Evolutionary conservation across 495 filamentous ascomycete species (phyloP).

Genomic region (Aspergillus carlsbadensis): DNA sequence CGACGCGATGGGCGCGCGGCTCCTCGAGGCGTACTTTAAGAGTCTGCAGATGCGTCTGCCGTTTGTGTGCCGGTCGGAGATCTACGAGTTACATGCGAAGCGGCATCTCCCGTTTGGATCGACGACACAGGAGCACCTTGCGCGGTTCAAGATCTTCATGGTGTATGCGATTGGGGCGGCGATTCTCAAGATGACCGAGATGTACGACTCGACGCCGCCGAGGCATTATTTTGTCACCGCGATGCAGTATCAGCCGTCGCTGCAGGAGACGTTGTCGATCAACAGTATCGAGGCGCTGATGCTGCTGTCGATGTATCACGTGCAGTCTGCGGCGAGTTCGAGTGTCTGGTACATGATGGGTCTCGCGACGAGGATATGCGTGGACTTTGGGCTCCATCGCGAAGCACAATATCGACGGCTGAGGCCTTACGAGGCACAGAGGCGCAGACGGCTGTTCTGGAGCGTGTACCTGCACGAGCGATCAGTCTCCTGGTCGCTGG

Average conservation of each 20-base stretch:
- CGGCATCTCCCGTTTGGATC: conserved; percentile 20
- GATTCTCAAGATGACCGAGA: conserved; percentile 37
- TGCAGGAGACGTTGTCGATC: conserved; percentile 31
- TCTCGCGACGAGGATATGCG: conserved; percentile 41
- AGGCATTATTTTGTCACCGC: conserved; percentile 25
- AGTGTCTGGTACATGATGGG: conserved; percentile 48
- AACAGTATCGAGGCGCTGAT: conserved; percentile 42
- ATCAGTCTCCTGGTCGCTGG: conserved; percentile 35
- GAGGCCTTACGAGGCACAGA: conserved; percentile 28
- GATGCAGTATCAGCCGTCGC: conserved; percentile 32
- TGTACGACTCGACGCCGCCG: conserved; percentile 25
- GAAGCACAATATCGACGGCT: conserved; percentile 24
- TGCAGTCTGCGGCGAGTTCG: conserved; percentile 34
- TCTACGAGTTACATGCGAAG: conserved; percentile 32
- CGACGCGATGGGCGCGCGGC: conserved; percentile 29
- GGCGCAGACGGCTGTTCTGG: conserved; percentile 41
- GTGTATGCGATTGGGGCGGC: conserved; percentile 43
- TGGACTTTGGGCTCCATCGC: conserved; percentile 41
- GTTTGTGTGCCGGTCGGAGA: conserved; percentile 37
- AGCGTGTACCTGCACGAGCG: conserved; percentile 42
- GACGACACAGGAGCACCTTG: conserved; percentile 30
- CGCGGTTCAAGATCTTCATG: conserved; percentile 43
- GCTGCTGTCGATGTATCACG: conserved; percentile 38
- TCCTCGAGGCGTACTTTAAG: conserved; percentile 40
- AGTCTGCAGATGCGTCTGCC: conserved; percentile 38